Conservation (phyloP, 2,329 filamentous ascomycete genomes). For the Phaeosphaeriaceae sp. region DNA sequence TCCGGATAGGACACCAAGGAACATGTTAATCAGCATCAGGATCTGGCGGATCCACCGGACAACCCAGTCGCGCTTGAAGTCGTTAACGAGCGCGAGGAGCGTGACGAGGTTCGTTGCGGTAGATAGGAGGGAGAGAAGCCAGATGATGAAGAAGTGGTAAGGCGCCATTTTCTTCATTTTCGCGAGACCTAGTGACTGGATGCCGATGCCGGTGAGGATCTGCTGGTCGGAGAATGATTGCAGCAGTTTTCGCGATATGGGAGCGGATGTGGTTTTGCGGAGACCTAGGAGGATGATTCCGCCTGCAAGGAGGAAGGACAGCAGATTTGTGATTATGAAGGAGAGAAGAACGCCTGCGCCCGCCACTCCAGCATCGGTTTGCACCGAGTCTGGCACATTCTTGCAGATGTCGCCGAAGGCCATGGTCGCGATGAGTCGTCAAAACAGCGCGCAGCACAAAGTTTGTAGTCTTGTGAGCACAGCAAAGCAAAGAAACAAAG, state of each 20-base stretch:
- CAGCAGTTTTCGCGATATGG: constrained; percentile 68
- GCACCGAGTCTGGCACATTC: constrained; percentile 52
- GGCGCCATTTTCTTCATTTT: constrained; percentile 66
- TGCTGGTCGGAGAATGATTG: constrained; percentile 72
- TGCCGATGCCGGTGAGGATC: constrained; percentile 72
- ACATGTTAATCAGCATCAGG: constrained; percentile 71
- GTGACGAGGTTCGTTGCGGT: constrained; percentile 72
- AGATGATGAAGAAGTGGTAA: constrained; percentile 76
- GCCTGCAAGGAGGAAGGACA: constrained; percentile 63
- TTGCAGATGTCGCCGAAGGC: constrained; percentile 55
- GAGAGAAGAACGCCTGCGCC: constrained; percentile 68
- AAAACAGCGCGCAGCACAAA: not conserved
- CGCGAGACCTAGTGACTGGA: constrained; percentile 68
- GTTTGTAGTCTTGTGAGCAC: too few relatives aligned
- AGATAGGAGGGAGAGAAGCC: constrained; percentile 70
- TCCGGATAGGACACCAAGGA: constrained; percentile 63
- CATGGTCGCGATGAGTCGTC: constrained; percentile 8
- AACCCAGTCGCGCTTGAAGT: constrained; percentile 72
- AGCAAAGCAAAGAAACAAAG: not conserved
- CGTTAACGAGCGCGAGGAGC: constrained; percentile 68
- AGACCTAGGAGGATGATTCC: constrained; percentile 65
- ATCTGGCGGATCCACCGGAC: constrained; percentile 70
- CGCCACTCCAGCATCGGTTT: constrained; percentile 65
- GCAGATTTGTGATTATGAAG: constrained; percentile 68
- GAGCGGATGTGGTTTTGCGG: constrained; percentile 54